These are phyloP conservation scores for Gossypium longicalyx DNA, from an alignment of 345 rosid species.

Conservation along the genomic window DNA sequence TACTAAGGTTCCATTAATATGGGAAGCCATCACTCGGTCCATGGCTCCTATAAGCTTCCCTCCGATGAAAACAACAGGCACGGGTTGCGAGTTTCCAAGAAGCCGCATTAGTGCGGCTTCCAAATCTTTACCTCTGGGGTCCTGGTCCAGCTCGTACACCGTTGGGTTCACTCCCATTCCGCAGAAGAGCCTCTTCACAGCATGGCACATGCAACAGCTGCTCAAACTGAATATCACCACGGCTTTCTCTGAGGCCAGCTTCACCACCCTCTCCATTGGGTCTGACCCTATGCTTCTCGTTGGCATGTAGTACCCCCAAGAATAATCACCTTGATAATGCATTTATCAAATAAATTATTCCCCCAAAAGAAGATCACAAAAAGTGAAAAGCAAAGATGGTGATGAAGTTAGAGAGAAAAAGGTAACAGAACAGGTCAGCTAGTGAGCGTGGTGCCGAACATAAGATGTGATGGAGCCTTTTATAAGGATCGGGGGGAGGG, in stretches of 20 bases:
- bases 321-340: slow-evolving; percentile 24
- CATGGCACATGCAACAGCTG: slow-evolving; percentile 71
- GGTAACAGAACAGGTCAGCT: not conserved
- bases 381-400: slow-evolving; percentile 16
- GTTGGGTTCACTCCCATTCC: slow-evolving; percentile 73
- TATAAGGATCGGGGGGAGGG: not conserved
- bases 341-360: not conserved
- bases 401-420: slow-evolving; percentile 8
- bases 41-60: slow-evolving; percentile 60
- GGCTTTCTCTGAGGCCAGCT: slow-evolving; percentile 55
- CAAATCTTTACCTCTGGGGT: slow-evolving; percentile 54
- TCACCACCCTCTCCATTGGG: slow-evolving; percentile 41
- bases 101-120: slow-evolving; percentile 41
- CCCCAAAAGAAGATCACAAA: no score
- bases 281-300: slow-evolving; percentile 25
- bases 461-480: not conserved
- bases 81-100: slow-evolving; percentile 28
- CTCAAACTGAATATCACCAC: slow-evolving; percentile 60
- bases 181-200: slow-evolving; percentile 59
- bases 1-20: slow-evolving; percentile 56
- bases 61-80: slow-evolving; percentile 62
- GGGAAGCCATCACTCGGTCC: slow-evolving; percentile 64
- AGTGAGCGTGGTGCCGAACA: not conserved
- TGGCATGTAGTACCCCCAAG: slow-evolving; percentile 22
- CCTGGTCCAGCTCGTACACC: slow-evolving; percentile 54